phyloP scores from a whole-genome alignment of 805 yeast species.

The Barnettozyma populi region DNA sequence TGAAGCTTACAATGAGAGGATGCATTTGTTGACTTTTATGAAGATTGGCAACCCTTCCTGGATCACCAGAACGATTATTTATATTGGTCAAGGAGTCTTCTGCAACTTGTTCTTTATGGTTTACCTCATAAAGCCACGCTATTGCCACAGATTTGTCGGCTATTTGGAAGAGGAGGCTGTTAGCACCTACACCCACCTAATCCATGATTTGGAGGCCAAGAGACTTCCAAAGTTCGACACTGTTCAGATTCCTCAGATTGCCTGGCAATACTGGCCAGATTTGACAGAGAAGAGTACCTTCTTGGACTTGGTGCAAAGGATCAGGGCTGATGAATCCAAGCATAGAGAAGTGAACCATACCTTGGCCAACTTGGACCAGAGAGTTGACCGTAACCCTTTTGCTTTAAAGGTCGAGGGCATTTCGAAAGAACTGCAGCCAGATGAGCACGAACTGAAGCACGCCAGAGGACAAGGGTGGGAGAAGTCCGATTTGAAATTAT shows the following conservation, averaged over 20 bases:
- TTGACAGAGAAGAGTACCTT: conserved; percentile 47
- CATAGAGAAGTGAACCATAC: conserved; percentile 80
- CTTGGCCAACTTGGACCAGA: conserved; percentile 54
- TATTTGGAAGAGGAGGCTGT: conserved; percentile 77
- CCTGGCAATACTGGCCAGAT: conserved; percentile 55
- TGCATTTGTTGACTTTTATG: conserved; percentile 68
- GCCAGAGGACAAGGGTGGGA: conserved; percentile 16
- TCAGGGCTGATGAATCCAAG: conserved; percentile 75
- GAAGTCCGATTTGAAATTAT: conserved; percentile 10
- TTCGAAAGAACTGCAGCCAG: conserved; percentile 12
- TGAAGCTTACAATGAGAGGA: conserved; percentile 74
- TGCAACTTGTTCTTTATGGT: conserved; percentile 57
- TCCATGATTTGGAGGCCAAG: conserved; percentile 47
- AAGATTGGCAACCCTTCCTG: conserved; percentile 58
- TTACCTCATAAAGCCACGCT: conserved; percentile 53
- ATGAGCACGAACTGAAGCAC: conserved; percentile 23
- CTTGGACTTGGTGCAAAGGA: conserved; percentile 51
- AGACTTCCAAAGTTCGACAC: conserved; percentile 43
- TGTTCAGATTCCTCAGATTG: conserved; percentile 49
- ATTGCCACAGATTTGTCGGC: conserved; percentile 74
- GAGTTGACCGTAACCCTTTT: conserved; percentile 61
- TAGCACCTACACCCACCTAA: conserved; percentile 56
- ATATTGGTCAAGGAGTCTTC: conserved; percentile 66
- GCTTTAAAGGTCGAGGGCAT: conserved; percentile 36
- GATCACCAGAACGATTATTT: conserved; percentile 48